phyloP scores from a whole-genome alignment of 1,284 basidiomycete species.

The Cutaneotrichosporon sp. region DNA sequence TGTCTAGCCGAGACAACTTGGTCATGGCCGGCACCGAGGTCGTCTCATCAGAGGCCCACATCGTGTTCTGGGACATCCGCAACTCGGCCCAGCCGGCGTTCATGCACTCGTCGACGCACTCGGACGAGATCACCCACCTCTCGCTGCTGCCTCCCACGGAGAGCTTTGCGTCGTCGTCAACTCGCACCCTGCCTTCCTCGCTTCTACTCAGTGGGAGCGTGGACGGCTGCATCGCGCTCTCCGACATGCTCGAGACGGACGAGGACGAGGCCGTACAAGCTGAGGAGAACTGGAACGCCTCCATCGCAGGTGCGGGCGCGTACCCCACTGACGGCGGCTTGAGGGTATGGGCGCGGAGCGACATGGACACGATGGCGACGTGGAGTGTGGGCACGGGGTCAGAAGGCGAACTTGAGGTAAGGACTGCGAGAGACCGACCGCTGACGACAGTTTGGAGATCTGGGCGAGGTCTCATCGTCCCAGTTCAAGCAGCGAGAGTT shows the following conservation, averaged over 20 bases:
- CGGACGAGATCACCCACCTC: constrained; percentile 52
- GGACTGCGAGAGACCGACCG: background rate
- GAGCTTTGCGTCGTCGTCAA: constrained; percentile 20
- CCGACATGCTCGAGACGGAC: constrained; percentile 48
- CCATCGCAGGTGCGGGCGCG: constrained; percentile 39
- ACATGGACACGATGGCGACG: constrained; percentile 47
- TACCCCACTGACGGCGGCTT: constrained; percentile 30
- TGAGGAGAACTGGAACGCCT: constrained; percentile 47
- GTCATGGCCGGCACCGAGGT: constrained; percentile 51
- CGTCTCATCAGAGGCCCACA: constrained; percentile 49
- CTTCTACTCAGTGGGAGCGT: constrained; percentile 51
- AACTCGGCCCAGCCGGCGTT: constrained; percentile 43
- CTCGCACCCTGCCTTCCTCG: constrained; percentile 27
- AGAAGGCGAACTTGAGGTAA: constrained; percentile 39
- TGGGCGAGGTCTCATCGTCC: constrained; percentile 25
- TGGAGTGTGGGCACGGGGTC: constrained; percentile 33
- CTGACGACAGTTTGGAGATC: constrained; percentile 25
- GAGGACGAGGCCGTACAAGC: constrained; percentile 52
- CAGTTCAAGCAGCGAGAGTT: constrained; percentile 39
- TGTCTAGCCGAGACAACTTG: constrained; percentile 41
- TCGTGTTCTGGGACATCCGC: constrained; percentile 51
- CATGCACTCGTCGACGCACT: constrained; percentile 51
- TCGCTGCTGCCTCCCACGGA: constrained; percentile 47
- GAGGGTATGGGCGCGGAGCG: constrained; percentile 47
- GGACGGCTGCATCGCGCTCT: constrained; percentile 51